Evolutionary conservation across 768 basidiomycete genomes (phyloP).

Genomic region (Coprinopsis marcescibilis): DNA sequence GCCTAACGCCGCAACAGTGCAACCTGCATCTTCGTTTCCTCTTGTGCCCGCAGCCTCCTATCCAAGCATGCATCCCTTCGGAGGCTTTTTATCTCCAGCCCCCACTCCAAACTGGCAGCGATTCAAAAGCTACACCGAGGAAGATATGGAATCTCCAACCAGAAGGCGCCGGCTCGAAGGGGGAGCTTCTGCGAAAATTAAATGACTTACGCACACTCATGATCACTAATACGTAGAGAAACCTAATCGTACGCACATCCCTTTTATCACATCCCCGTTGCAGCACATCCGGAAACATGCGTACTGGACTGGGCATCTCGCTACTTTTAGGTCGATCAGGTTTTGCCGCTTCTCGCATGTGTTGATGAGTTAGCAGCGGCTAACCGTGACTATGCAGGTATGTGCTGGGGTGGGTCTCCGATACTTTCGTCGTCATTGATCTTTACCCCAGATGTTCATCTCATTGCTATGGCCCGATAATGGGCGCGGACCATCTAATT

Average conservation of each 20-base stretch:
- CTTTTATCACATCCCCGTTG: background rate
- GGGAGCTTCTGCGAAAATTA: constrained; percentile 49
- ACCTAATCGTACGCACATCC: constrained; percentile 3
- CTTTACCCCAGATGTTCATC: background rate
- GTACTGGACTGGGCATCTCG: too few species aligned
- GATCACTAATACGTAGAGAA: constrained; percentile 8
- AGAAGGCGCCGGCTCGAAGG: constrained; percentile 54
- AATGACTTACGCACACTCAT: constrained; percentile 27
- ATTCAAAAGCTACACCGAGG: constrained; percentile 25
- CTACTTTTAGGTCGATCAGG: too few species aligned
- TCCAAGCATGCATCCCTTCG: constrained; percentile 39
- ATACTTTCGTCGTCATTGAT: background rate
- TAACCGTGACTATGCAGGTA: too few species aligned
- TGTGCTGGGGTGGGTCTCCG: too few species aligned
- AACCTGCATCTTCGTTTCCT: constrained; percentile 35
- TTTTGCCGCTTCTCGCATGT: too few species aligned
- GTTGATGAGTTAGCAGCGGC: too few species aligned
- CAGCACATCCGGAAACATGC: too few species aligned
- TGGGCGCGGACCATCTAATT: too few species aligned
- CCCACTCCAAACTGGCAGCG: constrained; percentile 43
- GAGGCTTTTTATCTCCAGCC: constrained; percentile 45
- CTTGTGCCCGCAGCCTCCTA: constrained; percentile 33
- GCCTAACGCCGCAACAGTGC: constrained; percentile 30
- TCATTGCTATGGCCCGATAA: background rate
- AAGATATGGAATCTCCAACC: constrained; percentile 39